Evolutionary conservation across 1,139 yeast genomes (phyloP).

Genomic region (Pneumocystis wakefieldiae): DNA sequence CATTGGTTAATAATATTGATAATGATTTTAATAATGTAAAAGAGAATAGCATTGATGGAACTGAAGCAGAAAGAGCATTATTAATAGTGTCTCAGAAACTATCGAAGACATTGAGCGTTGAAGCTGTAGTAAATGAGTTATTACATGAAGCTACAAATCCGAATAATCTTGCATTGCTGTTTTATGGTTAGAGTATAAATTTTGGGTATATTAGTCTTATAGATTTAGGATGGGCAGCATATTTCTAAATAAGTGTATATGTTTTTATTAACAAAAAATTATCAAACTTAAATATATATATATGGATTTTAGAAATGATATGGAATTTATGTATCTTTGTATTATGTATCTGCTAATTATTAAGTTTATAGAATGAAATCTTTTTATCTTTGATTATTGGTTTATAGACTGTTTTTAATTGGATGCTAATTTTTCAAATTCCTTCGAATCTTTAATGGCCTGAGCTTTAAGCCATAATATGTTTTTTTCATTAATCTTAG

Average conservation of each 20-base stretch:
- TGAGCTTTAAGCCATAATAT: neutral
- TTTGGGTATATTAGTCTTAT: neutral
- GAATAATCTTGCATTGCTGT: constrained; percentile 56
- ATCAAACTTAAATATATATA: neutral
- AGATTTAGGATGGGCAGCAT: constrained; percentile 1
- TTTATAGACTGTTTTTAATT: neutral
- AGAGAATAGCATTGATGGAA: constrained; percentile 29
- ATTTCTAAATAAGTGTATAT: neutral
- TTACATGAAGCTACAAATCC: constrained; percentile 61
- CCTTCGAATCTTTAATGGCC: neutral
- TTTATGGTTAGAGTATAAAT: constrained; percentile 55
- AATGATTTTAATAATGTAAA: neutral
- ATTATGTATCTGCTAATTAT: neutral
- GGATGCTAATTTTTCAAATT: neutral
- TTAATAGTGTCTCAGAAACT: constrained; percentile 58
- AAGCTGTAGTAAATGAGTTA: constrained; percentile 70
- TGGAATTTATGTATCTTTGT: neutral
- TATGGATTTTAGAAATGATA: neutral
- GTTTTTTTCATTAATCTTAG: neutral
- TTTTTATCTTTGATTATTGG: neutral
- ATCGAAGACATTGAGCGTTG: constrained; percentile 58
- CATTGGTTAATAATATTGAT: constrained; percentile 10
- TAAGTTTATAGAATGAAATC: neutral
- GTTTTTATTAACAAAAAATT: neutral
- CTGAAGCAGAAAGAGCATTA: constrained; percentile 72